phyloP scores from a whole-genome alignment of 768 basidiomycete genomes.

The Lactarius sanguifluus region DNA sequence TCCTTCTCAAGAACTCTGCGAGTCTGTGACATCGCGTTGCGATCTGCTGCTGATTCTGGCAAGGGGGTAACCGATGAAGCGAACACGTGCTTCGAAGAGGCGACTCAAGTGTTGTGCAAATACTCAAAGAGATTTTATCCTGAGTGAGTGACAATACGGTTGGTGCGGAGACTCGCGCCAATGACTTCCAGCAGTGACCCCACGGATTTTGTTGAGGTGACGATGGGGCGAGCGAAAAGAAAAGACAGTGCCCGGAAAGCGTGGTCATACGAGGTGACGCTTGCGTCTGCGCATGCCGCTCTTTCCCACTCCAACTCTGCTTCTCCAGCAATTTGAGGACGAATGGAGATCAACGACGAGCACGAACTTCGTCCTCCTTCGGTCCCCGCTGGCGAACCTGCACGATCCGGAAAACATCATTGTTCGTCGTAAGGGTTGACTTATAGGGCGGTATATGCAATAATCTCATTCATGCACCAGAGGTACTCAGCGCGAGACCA shows the following conservation, averaged over 20 bases:
- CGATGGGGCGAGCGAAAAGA: background rate
- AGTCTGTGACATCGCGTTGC: background rate
- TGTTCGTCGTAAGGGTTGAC: too few species aligned
- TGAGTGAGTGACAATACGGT: background rate
- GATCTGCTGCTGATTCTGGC: background rate
- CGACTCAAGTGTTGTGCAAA: background rate
- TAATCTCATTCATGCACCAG: too few species aligned
- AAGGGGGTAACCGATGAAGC: background rate
- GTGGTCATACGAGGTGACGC: background rate
- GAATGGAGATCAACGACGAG: too few species aligned
- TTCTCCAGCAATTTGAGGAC: too few species aligned
- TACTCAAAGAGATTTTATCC: background rate
- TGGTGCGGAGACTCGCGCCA: background rate
- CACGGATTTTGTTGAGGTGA: background rate
- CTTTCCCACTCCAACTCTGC: background rate
- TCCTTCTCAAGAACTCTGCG: background rate
- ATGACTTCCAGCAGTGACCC: background rate
- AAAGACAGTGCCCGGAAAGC: too few species aligned
- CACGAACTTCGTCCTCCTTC: too few species aligned
- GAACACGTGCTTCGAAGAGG: background rate
- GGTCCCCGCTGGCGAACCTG: too few species aligned
- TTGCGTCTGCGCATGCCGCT: background rate
- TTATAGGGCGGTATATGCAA: too few species aligned
- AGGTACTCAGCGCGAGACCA: too few species aligned
- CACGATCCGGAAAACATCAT: too few species aligned